Evolutionary conservation across 345 rosid genomes (phyloP), one percentile per base, ranked within the genome.

Genomic region (Firmiana major): DNA sequence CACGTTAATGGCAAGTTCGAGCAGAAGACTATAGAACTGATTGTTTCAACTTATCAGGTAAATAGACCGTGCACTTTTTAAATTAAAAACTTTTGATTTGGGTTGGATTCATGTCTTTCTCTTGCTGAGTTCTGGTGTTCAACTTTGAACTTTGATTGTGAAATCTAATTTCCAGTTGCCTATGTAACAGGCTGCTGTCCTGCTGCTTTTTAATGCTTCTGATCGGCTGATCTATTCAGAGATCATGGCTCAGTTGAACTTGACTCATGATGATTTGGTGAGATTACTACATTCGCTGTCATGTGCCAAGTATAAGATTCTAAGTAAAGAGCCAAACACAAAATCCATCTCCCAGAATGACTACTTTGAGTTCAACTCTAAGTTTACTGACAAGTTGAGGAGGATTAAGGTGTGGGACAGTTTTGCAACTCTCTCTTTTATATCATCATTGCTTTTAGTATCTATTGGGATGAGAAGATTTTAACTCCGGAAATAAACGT

Each of bases 211-310:
- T 79, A 97, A 97, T 86, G 70, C 92, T 24, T 83, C 97, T 2
- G 97, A 97, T 77, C 88, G 88, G 58, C 82, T 94, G 57, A 88
- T 91, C 77, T 97, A 92, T 81, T 86, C 91, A 0, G 99, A 97
- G 84, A 94, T 97, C 73, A 78, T 91, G 85, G 80, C 86, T 74
- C 97, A 97, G 77, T 77, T 92, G 80, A 97, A 97, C 85, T 85
- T 97, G 84, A 85, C 89, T 38, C 89, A 91, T 75, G 97, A 90
- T 63, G 99, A 97, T 81, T 85, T 94, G 75, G 90, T 90, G 46
- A 87, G 99, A 82, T 83, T 94, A 82, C 94, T 97, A 46, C 98
- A 97, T 81, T 97, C 99, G 57, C 75, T 93, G 70, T 91, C 94
- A 10, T 92, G 97, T 79, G 97, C 93, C 38, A 90, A 88, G 81